phyloP scores from a whole-genome alignment of 306 rosid genomes.

The Prunus davidiana region DNA sequence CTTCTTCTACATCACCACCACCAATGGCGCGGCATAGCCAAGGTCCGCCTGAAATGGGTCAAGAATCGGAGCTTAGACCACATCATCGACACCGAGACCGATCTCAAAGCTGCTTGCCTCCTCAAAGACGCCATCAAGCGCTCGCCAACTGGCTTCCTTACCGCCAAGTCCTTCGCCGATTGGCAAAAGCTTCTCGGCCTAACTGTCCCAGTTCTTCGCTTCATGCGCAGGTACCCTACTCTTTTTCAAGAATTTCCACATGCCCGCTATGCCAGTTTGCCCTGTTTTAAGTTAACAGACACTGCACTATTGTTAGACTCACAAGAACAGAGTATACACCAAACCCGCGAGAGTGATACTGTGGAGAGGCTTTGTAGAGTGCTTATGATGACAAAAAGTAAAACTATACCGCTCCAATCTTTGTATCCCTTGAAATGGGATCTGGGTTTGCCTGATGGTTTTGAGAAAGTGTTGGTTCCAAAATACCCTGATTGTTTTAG shows the following conservation, averaged over 20 bases:
- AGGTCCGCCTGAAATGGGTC: slow-evolving; percentile 89
- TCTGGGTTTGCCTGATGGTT: slow-evolving; percentile 75
- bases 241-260: slow-evolving; percentile 86
- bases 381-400: slow-evolving; percentile 70
- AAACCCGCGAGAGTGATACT: slow-evolving; percentile 42
- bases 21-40: slow-evolving; percentile 67
- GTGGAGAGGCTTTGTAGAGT: slow-evolving; percentile 58
- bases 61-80: slow-evolving; percentile 79
- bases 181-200: slow-evolving; percentile 94
- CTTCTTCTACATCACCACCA: slow-evolving; percentile 25
- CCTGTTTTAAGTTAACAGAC: slow-evolving; percentile 76
- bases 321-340: slow-evolving; percentile 55
- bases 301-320: slow-evolving; percentile 60
- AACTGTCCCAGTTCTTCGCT: slow-evolving; percentile 86
- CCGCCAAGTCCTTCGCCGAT: slow-evolving; percentile 63
- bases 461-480: slow-evolving; percentile 61
- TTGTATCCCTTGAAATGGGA: slow-evolving; percentile 75
- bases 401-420: slow-evolving; percentile 45
- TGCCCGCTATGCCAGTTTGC: slow-evolving; percentile 62
- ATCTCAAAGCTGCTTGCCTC: slow-evolving; percentile 79
- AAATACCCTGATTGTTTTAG: slow-evolving; percentile 53
- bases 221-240: slow-evolving; percentile 84
- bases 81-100: slow-evolving; percentile 82
- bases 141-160: slow-evolving; percentile 73
- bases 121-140: slow-evolving; percentile 85